phyloP scores from a whole-genome alignment of 1,284 basidiomycete genomes.

The Exobasidium rhododendri region DNA sequence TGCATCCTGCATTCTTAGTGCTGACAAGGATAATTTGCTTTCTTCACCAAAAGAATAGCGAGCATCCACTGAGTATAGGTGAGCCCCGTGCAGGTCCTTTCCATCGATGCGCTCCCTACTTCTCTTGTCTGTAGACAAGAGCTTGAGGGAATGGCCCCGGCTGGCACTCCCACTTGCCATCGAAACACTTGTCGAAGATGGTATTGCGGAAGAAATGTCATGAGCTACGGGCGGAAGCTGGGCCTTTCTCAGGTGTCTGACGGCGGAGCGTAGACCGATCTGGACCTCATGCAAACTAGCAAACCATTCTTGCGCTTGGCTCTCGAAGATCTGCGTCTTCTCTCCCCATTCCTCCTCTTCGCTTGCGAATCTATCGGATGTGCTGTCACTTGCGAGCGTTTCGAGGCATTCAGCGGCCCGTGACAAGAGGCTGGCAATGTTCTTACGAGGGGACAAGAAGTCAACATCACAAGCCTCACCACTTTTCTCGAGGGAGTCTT shows the following conservation, averaged over 20 bases:
- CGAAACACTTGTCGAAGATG: neutral
- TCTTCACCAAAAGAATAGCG: neutral
- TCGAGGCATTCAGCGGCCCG: constrained; percentile 6
- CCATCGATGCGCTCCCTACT: no score
- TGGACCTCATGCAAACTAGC: constrained; percentile 9
- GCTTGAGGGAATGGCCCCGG: neutral
- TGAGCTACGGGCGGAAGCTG: neutral
- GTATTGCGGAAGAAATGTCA: neutral
- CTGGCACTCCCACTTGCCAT: neutral
- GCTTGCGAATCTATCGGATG: neutral
- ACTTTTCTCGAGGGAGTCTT: no score
- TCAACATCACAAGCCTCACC: neutral
- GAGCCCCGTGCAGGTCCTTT: neutral
- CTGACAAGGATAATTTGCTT: constrained; percentile 2
- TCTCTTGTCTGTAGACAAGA: neutral
- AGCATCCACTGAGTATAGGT: neutral
- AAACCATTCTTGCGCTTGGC: constrained; percentile 10
- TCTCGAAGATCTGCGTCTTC: neutral
- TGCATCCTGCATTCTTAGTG: neutral
- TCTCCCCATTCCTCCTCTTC: neutral
- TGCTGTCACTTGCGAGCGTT: neutral
- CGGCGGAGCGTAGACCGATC: constrained; percentile 10
- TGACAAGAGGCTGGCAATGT: constrained; percentile 7
- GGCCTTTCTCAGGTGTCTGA: constrained; percentile 4
- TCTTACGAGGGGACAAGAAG: neutral